Conservation (phyloP, 148 eudicot genomes). For the Gaultheria prostrata region DNA sequence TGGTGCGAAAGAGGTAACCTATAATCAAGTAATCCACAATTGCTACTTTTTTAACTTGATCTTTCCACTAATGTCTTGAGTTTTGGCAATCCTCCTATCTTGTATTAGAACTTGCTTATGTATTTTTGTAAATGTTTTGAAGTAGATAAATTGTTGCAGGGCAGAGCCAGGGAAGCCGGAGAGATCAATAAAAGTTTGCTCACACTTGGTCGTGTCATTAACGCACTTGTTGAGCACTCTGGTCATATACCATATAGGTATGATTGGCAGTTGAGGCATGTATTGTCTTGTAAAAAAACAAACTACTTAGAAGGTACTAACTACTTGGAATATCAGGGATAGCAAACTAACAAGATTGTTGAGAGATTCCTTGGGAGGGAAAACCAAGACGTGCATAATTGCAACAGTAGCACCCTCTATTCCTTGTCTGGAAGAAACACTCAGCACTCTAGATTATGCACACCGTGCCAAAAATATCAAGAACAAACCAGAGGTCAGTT, state of each 20-base stretch:
- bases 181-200: constrained; percentile 98
- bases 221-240: constrained; percentile 95
- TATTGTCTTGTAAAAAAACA: background rate
- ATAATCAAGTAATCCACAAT: constrained; percentile 4
- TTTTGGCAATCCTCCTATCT: background rate
- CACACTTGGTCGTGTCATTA: constrained; percentile 96
- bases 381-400: constrained; percentile 97
- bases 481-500: constrained; percentile 92
- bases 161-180: constrained; percentile 99
- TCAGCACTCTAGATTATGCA: constrained; percentile 95
- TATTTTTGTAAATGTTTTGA: background rate
- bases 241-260: constrained; percentile 96
- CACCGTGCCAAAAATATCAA: constrained; percentile 98
- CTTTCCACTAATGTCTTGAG: background rate
- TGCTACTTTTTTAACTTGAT: background rate
- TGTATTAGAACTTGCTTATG: background rate
- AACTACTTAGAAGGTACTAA: background rate
- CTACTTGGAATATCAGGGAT: constrained; percentile 51
- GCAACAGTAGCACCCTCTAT: constrained; percentile 93
- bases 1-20: constrained; percentile 91
- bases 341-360: constrained; percentile 93
- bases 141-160: constrained; percentile 37
- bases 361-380: constrained; percentile 98
- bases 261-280: background rate
- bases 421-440: constrained; percentile 90